Evolutionary conservation across 2,329 filamentous ascomycete species (phyloP).

Genomic region (Cladosporium sphaerospermum): DNA sequence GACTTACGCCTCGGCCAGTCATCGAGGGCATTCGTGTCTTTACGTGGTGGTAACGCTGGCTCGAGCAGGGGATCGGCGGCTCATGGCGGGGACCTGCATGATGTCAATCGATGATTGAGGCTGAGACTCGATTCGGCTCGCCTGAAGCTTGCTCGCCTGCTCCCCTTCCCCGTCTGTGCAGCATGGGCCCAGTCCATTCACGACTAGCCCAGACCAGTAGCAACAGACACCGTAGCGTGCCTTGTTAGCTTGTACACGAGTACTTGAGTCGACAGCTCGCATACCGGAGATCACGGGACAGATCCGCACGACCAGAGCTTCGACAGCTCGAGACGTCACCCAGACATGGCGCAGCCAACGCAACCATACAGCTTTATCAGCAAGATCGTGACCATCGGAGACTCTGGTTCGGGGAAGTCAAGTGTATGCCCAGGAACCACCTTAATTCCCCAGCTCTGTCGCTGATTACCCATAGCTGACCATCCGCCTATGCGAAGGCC

Average conservation of each 20-base stretch:
- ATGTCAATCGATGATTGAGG: neutral
- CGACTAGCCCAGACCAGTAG: neutral
- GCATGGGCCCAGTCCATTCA: neutral
- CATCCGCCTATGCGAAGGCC: conserved; percentile 91
- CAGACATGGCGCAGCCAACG: conserved; percentile 12
- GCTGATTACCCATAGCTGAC: conserved; percentile 54
- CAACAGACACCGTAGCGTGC: neutral
- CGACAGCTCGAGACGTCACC: neutral
- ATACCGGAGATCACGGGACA: neutral
- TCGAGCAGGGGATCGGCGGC: neutral
- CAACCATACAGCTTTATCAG: conserved; percentile 97
- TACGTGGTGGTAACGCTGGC: neutral
- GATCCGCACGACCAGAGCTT: neutral
- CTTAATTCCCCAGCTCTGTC: conserved; percentile 12
- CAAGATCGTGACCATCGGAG: conserved; percentile 96
- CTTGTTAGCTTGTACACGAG: neutral
- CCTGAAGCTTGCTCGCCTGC: neutral
- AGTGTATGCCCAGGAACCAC: conserved; percentile 41
- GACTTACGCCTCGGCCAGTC: neutral
- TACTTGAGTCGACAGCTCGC: neutral
- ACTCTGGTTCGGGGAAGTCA: conserved; percentile 93
- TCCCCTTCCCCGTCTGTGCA: conserved; percentile 4
- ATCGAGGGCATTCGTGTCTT: neutral
- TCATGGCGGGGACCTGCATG: conserved; percentile 10
- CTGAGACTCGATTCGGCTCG: neutral